Base-by-base conservation (phyloP, 1,284 basidiomycete species). In the Chalciporus sp. region DNA sequence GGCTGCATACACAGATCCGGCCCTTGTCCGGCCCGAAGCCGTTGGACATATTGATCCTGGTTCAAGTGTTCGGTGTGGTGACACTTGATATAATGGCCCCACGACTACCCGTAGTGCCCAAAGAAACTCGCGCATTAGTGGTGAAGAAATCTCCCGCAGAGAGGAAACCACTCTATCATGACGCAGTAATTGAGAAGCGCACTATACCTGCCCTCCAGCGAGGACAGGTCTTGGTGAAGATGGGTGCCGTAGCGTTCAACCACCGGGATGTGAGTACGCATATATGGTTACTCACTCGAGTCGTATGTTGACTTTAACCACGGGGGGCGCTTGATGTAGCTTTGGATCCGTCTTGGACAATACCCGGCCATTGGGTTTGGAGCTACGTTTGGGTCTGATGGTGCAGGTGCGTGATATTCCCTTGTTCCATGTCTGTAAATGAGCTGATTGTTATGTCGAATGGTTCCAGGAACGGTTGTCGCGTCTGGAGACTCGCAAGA, bases 221-320 rank as follows among this genome's bases (percentile, higher is more conserved):
- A 0, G 84, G 81, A 1, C 74, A 90, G 65, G 68, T 92, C 1
- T 73, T 91, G 3, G 84, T 92, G 16, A 82, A 79, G 65, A 80
- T 90, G 43, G 73, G 73, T 16, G 89, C 90, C 9, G 87, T 80
- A 0, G 83, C 81, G n/a, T 90, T 90, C 74, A 94, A 94, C 67
- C 88, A 86, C 58, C 76, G 87, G 63, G 92, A 93, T 66, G 90
- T 92, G 60, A 53, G 82, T 72, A 9, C 50, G 2, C 26, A n/a
- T 7, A 35, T 20, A 7, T n/a, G 31, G 31, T 14, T 40, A n/a
- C 7, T 42, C 14, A 50, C 27, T 31, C 12, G 49, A 17, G 17
- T 17, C n/a, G 11, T 11, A 48, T 28, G 10, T 20, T 47, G 26
- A 45, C 40, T 33, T 20, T 11, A 37, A 47, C 16, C 7, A 40